Evolutionary conservation across 495 filamentous ascomycete genomes (phyloP).

Genomic region (Chaetomium cochliodes): DNA sequence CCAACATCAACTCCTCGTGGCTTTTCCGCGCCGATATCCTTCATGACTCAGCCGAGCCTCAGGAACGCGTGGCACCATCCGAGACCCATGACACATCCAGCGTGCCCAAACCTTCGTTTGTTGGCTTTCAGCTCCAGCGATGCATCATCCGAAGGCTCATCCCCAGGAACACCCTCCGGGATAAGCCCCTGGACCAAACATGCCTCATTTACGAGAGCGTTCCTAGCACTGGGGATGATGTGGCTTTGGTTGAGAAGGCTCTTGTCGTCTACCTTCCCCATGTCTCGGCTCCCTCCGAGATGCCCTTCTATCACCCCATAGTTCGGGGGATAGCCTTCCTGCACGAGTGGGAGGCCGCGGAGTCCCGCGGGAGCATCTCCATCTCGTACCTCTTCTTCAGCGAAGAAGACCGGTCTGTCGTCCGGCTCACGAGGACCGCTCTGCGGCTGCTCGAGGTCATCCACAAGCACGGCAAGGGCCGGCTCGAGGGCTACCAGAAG

Average conservation of each 20-base stretch:
- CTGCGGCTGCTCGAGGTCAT: slow-evolving; percentile 66
- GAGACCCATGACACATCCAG: neutral
- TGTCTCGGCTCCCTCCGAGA: slow-evolving; percentile 54
- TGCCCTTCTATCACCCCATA: slow-evolving; percentile 85
- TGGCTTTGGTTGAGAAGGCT: slow-evolving; percentile 36
- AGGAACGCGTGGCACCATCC: slow-evolving; percentile 13
- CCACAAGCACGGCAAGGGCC: slow-evolving; percentile 73
- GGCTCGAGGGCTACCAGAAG: slow-evolving; percentile 63
- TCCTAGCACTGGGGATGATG: slow-evolving; percentile 11
- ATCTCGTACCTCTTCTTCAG: slow-evolving; percentile 68
- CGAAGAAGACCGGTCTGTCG: slow-evolving; percentile 34
- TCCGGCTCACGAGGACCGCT: slow-evolving; percentile 67
- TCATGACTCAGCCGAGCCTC: slow-evolving; percentile 44
- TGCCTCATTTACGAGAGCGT: slow-evolving; percentile 62
- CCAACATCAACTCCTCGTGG: slow-evolving; percentile 79
- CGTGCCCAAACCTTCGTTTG: slow-evolving; percentile 24
- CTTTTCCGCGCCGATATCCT: slow-evolving; percentile 87
- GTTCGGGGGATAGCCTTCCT: slow-evolving; percentile 71
- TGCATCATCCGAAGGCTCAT: slow-evolving; percentile 71
- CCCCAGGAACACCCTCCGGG: slow-evolving; percentile 75
- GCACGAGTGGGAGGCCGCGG: slow-evolving; percentile 54
- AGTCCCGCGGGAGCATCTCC: slow-evolving; percentile 54
- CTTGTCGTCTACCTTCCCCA: slow-evolving; percentile 83
- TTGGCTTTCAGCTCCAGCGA: slow-evolving; percentile 31
- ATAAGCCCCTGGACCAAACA: slow-evolving; percentile 73